A percentile compares a stretch with the other conserved stretches of the same genome.
Conservation (phyloP, 441 rosid genomes). For the Pelargonium australe region DNA sequence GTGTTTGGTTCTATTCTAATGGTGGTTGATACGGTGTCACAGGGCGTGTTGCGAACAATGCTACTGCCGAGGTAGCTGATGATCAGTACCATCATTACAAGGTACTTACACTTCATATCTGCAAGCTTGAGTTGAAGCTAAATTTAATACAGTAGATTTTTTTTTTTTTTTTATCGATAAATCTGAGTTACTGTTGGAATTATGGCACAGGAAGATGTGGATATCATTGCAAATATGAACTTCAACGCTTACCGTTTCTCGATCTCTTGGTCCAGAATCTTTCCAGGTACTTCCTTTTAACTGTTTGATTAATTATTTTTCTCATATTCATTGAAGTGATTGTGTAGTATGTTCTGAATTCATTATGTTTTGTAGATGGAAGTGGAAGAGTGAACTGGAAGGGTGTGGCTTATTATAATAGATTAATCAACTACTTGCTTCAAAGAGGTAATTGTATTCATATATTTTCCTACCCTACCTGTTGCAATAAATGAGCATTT, state of each 20-base stretch:
- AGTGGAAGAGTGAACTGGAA: slow-evolving; percentile 70
- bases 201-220: slow-evolving; percentile 53
- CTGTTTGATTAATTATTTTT: too few relatives aligned
- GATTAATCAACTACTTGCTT: slow-evolving; percentile 67
- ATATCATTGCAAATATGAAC: slow-evolving; percentile 61
- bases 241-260: slow-evolving; percentile 94
- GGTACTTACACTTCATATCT: slow-evolving; percentile 23
- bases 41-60: slow-evolving; percentile 69
- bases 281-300: slow-evolving; percentile 48
- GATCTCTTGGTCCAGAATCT: slow-evolving; percentile 92
- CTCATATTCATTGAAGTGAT: background rate
- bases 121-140: too few relatives aligned
- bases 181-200: background rate
- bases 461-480: background rate
- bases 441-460: slow-evolving; percentile 36
- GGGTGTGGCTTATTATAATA: slow-evolving; percentile 88
- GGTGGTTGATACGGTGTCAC: too few relatives aligned
- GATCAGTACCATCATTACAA: slow-evolving; percentile 94
- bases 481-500: too few relatives aligned
- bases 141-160: too few relatives aligned
- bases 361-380: slow-evolving; percentile 47
- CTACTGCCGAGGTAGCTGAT: slow-evolving; percentile 61
- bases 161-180: too few relatives aligned
- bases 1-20: background rate
- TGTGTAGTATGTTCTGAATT: too few relatives aligned